phyloP scores from a whole-genome alignment of 495 filamentous ascomycete species.

The Pyrenopolyporus hunteri region DNA sequence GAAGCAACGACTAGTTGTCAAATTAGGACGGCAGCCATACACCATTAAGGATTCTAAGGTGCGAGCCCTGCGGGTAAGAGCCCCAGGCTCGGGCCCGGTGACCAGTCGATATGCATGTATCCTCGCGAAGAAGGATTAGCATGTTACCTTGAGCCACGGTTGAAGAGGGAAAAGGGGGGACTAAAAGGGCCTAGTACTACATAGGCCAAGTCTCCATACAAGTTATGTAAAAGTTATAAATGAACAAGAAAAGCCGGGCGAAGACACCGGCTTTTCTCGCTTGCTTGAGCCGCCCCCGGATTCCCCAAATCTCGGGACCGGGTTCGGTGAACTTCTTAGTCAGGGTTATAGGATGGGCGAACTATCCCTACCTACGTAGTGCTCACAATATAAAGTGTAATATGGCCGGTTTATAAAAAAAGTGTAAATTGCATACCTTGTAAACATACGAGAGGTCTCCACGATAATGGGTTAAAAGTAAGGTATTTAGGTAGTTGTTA shows the following conservation, averaged over 20 bases:
- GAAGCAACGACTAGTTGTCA: background rate
- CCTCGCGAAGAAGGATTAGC: constrained; percentile 10
- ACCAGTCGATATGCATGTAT: constrained; percentile 27
- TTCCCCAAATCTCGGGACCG: constrained; percentile 8
- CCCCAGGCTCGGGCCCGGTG: constrained; percentile 17
- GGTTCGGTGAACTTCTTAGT: constrained; percentile 17
- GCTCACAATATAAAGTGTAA: background rate
- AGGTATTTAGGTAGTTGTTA: too few relatives aligned
- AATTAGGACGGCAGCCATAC: background rate
- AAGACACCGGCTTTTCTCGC: constrained; percentile 4
- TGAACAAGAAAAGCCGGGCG: constrained; percentile 8
- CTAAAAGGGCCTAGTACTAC: constrained; percentile 5
- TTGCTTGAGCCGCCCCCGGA: constrained; percentile 19
- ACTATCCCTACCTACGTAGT: background rate
- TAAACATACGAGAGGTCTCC: background rate
- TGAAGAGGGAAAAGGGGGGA: constrained; percentile 3
- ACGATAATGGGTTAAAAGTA: background rate
- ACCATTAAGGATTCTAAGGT: background rate
- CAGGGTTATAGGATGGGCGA: background rate
- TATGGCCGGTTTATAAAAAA: background rate
- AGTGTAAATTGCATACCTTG: constrained; percentile 12
- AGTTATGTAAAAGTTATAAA: constrained; percentile 30
- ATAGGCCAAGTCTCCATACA: constrained; percentile 1
- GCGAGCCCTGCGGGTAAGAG: constrained; percentile 1
- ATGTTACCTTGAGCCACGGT: constrained; percentile 4